Evolutionary conservation across 2,329 filamentous ascomycete species (phyloP), one percentile per base, ranked within the genome.

Genomic region (Microdochium bolleyi): DNA sequence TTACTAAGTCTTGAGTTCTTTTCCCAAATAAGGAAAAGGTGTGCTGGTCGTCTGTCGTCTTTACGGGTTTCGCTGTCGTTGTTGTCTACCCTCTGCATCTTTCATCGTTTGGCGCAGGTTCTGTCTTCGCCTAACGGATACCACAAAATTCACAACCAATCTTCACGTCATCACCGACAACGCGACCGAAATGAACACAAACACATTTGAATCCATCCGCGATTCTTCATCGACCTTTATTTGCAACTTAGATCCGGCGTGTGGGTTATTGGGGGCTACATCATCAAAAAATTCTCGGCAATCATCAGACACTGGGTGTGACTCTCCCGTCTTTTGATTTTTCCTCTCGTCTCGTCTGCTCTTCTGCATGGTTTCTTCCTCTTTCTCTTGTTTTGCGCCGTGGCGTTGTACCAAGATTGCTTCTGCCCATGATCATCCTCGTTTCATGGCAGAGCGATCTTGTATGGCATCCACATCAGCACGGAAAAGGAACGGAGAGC

Each of bases 1-100:
- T 75, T 96, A 95, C 85, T 97, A 96, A 74, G 60, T 53, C 21
- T 46, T 21, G 41, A 7, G 19, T 5, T n/a, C n/a, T 11, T 30
- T 46, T 46, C 22, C 41, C 19, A 8, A 19, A 46, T 7, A 46
- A 38, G 41, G 41, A 19, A 46, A 46, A 19, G 41, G 41, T 46
- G 41, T 24, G n/a, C n/a, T 46, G 41, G 41, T 46, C 41, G 41
- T 46, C 41, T 22, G 41, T 46, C 41, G 21, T 46, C 41, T 46
- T 46, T 46, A 13, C 41, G 41, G 41, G 41, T 46, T 46, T 46
- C 41, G 41, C 41, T 46, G 41, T 46, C 41, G 41, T 46, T 46
- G 41, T 46, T 46, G 41, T 46, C 41, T 46, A 21, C 41, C 41
- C 41, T 46, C 41, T 46, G 41, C 41, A 46, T 46, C 41, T 46